phyloP scores from a whole-genome alignment of 306 rosid species.

The Rosa lucieae region DNA sequence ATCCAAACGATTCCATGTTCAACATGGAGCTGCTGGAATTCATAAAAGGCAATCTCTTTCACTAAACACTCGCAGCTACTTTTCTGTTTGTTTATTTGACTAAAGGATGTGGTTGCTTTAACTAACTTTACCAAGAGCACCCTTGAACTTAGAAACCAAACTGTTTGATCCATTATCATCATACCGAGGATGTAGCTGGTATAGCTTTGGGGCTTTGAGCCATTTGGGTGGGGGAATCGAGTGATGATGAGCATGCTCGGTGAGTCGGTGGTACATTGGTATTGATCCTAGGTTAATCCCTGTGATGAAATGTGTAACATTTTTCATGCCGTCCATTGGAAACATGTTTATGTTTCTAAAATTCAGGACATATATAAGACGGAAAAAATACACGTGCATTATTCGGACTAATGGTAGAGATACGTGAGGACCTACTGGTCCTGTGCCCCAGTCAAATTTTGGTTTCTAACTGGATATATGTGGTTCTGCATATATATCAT shows the following conservation, averaged over 20 bases:
- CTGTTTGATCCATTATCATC: neutral
- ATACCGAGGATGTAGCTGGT: neutral
- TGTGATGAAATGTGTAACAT: no score
- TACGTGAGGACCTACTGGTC: no score
- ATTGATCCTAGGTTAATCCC: no score
- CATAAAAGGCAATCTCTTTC: neutral
- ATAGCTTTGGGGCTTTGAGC: neutral
- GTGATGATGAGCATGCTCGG: neutral
- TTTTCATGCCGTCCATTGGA: no score
- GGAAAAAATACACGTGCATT: no score
- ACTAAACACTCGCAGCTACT: neutral
- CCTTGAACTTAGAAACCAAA: neutral
- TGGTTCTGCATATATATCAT: no score
- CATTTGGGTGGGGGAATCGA: neutral
- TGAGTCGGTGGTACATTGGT: no score
- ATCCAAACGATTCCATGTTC: neutral
- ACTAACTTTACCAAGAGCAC: neutral
- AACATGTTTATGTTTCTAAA: no score
- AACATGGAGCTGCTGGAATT: neutral
- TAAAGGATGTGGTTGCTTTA: neutral
- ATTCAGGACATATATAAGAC: no score
- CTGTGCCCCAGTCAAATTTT: no score
- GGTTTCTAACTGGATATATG: no score
- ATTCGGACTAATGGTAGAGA: no score
- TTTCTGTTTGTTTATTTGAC: neutral